Evolutionary conservation across 441 rosid species (phyloP).

Genomic region (Jatropha podagrica): DNA sequence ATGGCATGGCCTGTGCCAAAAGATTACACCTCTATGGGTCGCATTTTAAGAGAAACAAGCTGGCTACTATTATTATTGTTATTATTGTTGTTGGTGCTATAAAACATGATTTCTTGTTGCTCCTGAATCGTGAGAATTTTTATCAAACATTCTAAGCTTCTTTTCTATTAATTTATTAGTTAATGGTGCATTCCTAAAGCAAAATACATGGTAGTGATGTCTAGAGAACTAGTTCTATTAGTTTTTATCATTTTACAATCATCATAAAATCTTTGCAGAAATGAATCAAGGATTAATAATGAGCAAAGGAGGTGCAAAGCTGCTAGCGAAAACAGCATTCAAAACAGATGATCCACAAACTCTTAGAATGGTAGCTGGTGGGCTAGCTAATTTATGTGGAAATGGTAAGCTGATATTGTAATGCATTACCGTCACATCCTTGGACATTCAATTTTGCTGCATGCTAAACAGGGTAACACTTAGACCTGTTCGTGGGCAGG

Average conservation of each 20-base stretch:
- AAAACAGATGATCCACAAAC: slow-evolving; percentile 83
- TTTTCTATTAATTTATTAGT: slow-evolving; percentile 10
- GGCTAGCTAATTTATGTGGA: slow-evolving; percentile 86
- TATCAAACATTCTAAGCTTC: neutral
- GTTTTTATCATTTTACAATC: neutral
- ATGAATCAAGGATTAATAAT: slow-evolving; percentile 80
- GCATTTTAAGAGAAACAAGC: neutral
- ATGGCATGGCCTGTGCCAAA: no score
- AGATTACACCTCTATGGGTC: neutral
- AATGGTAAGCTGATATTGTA: slow-evolving; percentile 54
- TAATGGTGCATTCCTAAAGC: neutral
- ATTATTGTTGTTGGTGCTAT: no score
- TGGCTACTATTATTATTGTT: no score
- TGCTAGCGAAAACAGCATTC: slow-evolving; percentile 67
- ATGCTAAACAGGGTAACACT: neutral
- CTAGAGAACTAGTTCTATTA: neutral
- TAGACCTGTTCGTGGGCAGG: no score
- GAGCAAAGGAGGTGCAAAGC: slow-evolving; percentile 84
- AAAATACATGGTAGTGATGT: neutral
- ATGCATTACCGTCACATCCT: neutral
- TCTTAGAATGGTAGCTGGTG: slow-evolving; percentile 95
- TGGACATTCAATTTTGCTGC: neutral
- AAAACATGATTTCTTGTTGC: neutral
- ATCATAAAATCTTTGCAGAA: slow-evolving; percentile 37
- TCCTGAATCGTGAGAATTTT: neutral